A percentile compares a stretch with the other conserved stretches of the same genome.
Evolutionary conservation across 208 protist genomes (phyloP).

Genomic region (Naegleria fowleri): DNA sequence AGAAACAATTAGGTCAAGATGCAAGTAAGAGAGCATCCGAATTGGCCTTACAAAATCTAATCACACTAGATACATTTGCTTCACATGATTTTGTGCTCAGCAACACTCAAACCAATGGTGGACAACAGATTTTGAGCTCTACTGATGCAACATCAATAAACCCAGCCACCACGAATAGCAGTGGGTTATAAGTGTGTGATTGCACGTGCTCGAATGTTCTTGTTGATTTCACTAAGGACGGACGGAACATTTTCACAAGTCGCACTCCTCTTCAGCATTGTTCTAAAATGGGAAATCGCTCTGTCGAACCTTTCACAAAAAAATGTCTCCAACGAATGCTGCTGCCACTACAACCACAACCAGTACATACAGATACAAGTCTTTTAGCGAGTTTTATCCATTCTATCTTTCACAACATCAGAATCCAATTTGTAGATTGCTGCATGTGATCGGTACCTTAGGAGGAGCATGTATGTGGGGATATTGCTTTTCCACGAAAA

Average conservation of each 20-base stretch:
- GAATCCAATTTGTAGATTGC: neutral
- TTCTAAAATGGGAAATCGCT: too few relatives aligned
- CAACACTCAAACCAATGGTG: too few relatives aligned
- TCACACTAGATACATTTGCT: neutral
- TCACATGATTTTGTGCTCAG: neutral
- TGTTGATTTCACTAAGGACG: too few relatives aligned
- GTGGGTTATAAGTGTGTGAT: too few relatives aligned
- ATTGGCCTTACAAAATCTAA: neutral
- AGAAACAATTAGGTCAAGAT: neutral
- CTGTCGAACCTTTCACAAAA: neutral
- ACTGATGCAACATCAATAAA: too few relatives aligned
- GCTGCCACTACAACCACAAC: neutral
- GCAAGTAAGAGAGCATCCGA: neutral
- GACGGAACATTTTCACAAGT: too few relatives aligned
- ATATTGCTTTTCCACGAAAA: neutral
- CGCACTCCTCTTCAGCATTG: too few relatives aligned
- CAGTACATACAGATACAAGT: neutral
- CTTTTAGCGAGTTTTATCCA: neutral
- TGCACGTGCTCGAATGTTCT: too few relatives aligned
- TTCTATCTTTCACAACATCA: neutral
- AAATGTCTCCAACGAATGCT: neutral
- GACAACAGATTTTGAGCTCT: too few relatives aligned
- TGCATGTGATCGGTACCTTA: neutral
- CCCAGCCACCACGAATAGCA: too few relatives aligned
- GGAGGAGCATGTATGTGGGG: neutral